Evolutionary conservation across 805 yeast species (phyloP).

Genomic region (Candida ortonii): DNA sequence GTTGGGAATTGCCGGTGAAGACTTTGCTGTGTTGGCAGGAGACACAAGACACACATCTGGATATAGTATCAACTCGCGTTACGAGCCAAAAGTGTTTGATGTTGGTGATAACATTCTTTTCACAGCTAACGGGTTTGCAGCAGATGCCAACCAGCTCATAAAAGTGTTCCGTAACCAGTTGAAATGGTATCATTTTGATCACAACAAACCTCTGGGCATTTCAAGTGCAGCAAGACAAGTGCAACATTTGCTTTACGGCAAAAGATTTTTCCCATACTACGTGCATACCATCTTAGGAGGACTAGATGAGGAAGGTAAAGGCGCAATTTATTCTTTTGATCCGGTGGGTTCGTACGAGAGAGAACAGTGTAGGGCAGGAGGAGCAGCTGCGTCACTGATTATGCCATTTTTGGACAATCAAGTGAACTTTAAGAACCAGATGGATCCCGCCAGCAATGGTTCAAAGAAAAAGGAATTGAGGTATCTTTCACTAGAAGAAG

Average conservation of each 20-base stretch:
- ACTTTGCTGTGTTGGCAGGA: conserved; percentile 94
- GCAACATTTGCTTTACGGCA: conserved; percentile 86
- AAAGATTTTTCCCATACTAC: conserved; percentile 95
- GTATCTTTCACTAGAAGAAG: conserved; percentile 78
- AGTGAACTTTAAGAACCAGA: conserved; percentile 93
- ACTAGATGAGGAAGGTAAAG: conserved; percentile 85
- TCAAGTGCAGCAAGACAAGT: conserved; percentile 83
- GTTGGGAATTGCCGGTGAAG: conserved; percentile 95
- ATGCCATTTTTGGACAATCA: conserved; percentile 98
- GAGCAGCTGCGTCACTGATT: conserved; percentile 92
- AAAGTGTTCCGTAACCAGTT: conserved; percentile 65
- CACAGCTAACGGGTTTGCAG: conserved; percentile 95
- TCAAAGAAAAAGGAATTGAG: conserved; percentile 56
- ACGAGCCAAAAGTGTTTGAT: conserved; percentile 84
- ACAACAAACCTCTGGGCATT: conserved; percentile 67
- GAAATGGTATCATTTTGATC: conserved; percentile 92
- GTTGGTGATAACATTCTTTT: conserved; percentile 85
- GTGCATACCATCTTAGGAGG: conserved; percentile 96
- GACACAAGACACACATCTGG: conserved; percentile 98
- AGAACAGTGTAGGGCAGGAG: conserved; percentile 97
- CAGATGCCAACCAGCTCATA: conserved; percentile 86
- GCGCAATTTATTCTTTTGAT: conserved; percentile 93
- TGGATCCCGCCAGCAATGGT: conserved; percentile 74
- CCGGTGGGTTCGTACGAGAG: conserved; percentile 98
- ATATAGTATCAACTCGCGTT: conserved; percentile 87